These are phyloP conservation scores for Epichloe baconii DNA, from an alignment of 2,329 filamentous ascomycete species.

Conservation along the genomic window DNA sequence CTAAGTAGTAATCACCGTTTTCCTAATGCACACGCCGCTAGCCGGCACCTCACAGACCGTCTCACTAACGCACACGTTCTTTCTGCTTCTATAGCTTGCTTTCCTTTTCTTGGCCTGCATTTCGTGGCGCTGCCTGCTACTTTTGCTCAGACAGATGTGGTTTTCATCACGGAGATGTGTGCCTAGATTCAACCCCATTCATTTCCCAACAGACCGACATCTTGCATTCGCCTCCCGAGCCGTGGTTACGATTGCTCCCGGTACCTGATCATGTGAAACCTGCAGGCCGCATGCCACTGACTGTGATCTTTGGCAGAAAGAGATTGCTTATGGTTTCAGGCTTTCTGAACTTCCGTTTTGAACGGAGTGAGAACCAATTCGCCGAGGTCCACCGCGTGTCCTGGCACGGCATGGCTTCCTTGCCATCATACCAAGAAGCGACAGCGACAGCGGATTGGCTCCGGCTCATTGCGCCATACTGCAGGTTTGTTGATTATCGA, in stretches of 20 bases:
- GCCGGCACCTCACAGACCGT: neutral
- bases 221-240: neutral
- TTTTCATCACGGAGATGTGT: neutral
- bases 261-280: neutral
- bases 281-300: neutral
- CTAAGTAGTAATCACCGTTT: neutral
- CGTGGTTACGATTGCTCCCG: neutral
- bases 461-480: slow-evolving; percentile 30
- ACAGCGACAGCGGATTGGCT: slow-evolving; percentile 35
- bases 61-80: neutral
- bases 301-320: no score
- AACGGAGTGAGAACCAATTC: neutral
- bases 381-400: neutral
- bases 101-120: neutral
- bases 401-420: slow-evolving; percentile 15
- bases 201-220: neutral
- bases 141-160: neutral
- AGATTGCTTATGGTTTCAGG: neutral
- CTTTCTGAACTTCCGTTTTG: neutral
- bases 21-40: neutral
- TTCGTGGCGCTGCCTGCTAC: neutral
- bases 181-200: neutral
- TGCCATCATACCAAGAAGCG: slow-evolving; percentile 42
- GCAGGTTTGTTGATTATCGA: slow-evolving; percentile 27
- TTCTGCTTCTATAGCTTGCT: neutral